Evolutionary conservation across 2,329 filamentous ascomycete species (phyloP).

Genomic region (Xylaria sp.): DNA sequence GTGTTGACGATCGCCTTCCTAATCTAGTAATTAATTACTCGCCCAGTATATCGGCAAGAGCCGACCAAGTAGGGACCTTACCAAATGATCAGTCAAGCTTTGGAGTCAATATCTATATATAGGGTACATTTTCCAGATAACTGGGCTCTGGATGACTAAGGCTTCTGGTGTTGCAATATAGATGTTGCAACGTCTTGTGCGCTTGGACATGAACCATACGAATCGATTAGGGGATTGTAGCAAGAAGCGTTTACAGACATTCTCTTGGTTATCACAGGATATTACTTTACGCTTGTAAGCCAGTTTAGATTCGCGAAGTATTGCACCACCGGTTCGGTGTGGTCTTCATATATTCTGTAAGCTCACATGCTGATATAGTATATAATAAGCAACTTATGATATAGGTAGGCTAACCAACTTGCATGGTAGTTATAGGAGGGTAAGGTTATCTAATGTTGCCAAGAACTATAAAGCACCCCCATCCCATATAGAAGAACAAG

Average conservation of each 20-base stretch:
- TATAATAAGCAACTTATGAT: conserved; percentile 7
- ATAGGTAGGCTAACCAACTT: conserved; percentile 18
- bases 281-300: neutral
- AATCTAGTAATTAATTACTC: conserved; percentile 39
- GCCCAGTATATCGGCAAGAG: conserved; percentile 27
- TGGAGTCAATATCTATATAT: conserved; percentile 19
- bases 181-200: conserved; percentile 4
- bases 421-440: conserved; percentile 3
- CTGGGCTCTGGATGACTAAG: conserved; percentile 29
- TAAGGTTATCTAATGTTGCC: conserved; percentile 25
- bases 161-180: conserved; percentile 6
- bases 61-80: conserved; percentile 33
- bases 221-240: neutral
- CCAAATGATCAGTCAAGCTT: conserved; percentile 34
- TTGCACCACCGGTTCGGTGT: conserved; percentile 8
- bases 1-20: conserved; percentile 43
- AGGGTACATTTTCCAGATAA: neutral
- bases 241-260: neutral
- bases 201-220: conserved; percentile 4
- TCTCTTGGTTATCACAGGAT: neutral
- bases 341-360: conserved; percentile 21
- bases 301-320: neutral
- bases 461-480: conserved; percentile 23
- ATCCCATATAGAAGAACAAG: neutral
- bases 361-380: conserved; percentile 19